Evolutionary conservation across 495 filamentous ascomycete genomes (phyloP).

Genomic region (Penicillium soppii): DNA sequence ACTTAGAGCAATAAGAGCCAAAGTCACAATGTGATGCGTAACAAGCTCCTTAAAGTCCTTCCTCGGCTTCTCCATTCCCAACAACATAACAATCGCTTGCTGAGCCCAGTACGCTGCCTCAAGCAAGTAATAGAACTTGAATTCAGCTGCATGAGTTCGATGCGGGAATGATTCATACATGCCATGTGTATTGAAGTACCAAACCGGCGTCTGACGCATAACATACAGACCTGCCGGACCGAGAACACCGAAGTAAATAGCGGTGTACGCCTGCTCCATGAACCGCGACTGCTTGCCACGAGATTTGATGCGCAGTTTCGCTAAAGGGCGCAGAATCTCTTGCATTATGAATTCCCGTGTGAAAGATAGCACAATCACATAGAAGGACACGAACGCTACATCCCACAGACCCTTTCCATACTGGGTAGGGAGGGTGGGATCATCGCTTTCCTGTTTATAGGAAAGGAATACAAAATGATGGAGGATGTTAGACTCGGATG

Average conservation of each 20-base stretch:
- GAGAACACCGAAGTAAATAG: conserved; percentile 78
- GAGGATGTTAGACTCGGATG: conserved; percentile 70
- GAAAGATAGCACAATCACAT: conserved; percentile 78
- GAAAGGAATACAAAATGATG: conserved; percentile 83
- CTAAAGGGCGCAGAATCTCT: conserved; percentile 70
- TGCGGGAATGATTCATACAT: conserved; percentile 89
- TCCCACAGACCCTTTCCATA: conserved; percentile 87
- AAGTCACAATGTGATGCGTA: conserved; percentile 80
- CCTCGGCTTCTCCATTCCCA: conserved; percentile 81
- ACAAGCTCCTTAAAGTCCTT: conserved; percentile 91
- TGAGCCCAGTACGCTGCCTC: conserved; percentile 91
- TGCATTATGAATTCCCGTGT: conserved; percentile 94
- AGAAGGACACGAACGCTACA: conserved; percentile 78
- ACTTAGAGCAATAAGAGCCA: conserved; percentile 73
- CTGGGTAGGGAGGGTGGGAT: conserved; percentile 44
- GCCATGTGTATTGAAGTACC: conserved; percentile 83
- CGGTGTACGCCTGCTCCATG: conserved; percentile 93
- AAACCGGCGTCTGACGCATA: conserved; percentile 79
- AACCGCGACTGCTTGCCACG: conserved; percentile 77
- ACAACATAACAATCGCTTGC: conserved; percentile 77
- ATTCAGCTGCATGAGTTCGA: conserved; percentile 66
- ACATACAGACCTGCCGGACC: conserved; percentile 80
- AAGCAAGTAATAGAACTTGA: conserved; percentile 91
- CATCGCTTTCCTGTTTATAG: conserved; percentile 53
- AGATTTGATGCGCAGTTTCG: conserved; percentile 60